Conservation (phyloP, 306 rosid species). For the Vicia sativa region DNA sequence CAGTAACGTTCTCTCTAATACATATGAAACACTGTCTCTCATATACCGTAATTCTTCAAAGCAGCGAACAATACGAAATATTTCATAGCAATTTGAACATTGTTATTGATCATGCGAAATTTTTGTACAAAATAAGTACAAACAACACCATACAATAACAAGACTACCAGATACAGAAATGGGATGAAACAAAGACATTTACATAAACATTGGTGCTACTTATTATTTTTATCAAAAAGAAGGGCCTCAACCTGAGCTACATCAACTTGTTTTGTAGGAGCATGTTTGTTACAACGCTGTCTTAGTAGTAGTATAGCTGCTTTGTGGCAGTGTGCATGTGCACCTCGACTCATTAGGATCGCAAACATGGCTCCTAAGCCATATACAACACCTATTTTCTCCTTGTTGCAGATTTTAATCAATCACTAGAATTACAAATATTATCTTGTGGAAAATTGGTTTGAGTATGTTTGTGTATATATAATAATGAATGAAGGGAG, state of each 20-base stretch:
- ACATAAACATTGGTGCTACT: too few species aligned
- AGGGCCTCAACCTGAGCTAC: background rate
- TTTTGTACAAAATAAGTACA: too few species aligned
- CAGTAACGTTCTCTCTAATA: too few species aligned
- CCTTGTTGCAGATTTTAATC: background rate
- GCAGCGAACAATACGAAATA: too few species aligned
- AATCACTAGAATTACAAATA: background rate
- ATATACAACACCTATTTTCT: conserved; percentile 37
- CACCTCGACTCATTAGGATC: conserved; percentile 22
- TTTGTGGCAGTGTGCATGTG: conserved; percentile 21
- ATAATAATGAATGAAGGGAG: background rate
- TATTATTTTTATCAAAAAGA: background rate
- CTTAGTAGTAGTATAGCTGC: background rate
- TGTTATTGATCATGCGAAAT: too few species aligned
- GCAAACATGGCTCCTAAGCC: conserved; percentile 56
- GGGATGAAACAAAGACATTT: too few species aligned
- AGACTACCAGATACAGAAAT: too few species aligned
- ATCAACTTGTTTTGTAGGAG: conserved; percentile 14
- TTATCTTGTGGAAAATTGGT: background rate
- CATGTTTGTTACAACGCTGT: conserved; percentile 37
- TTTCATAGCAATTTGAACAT: too few species aligned
- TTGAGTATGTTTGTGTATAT: background rate
- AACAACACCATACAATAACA: too few species aligned
- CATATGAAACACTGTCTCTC: too few species aligned
- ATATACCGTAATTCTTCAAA: too few species aligned